Conservation (phyloP, 768 basidiomycete genomes). For the Paxillus involutus region DNA sequence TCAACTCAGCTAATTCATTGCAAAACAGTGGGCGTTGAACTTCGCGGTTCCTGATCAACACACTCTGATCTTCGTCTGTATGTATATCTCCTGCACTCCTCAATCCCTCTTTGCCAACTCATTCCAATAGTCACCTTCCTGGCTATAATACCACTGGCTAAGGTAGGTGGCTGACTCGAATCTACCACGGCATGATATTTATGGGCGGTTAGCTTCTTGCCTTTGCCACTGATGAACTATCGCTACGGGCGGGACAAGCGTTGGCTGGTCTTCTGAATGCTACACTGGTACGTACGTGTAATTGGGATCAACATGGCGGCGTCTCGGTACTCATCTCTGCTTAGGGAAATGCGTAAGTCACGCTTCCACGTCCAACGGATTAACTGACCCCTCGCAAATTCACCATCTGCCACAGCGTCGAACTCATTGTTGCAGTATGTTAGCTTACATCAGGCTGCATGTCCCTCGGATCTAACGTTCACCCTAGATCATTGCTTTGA, state of each 20-base stretch:
- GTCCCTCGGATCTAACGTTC: background rate
- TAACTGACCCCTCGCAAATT: background rate
- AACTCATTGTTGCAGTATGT: constrained; percentile 67
- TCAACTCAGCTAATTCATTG: background rate
- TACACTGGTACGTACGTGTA: constrained; percentile 64
- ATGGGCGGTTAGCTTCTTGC: constrained; percentile 55
- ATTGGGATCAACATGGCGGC: background rate
- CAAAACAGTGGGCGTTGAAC: constrained; percentile 67
- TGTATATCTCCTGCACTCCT: constrained; percentile 25
- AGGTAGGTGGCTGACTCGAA: constrained; percentile 38
- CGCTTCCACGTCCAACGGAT: background rate
- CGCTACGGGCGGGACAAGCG: constrained; percentile 79
- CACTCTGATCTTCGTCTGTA: constrained; percentile 74
- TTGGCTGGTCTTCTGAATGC: constrained; percentile 85
- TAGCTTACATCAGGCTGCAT: background rate
- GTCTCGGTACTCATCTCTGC: background rate
- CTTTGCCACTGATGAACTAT: constrained; percentile 85
- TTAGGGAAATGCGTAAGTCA: constrained; percentile 33
- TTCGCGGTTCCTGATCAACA: constrained; percentile 52
- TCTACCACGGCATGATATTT: background rate
- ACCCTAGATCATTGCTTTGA: constrained; percentile 74
- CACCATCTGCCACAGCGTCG: constrained; percentile 35
- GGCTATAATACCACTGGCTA: constrained; percentile 83
- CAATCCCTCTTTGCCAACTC: background rate
- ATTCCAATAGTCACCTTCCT: constrained; percentile 62